Percentiles rank a stretch among this genome's conserved stretches.
phyloP scores from a whole-genome alignment of 148 eudicot genomes.

The Bassia scoparia region DNA sequence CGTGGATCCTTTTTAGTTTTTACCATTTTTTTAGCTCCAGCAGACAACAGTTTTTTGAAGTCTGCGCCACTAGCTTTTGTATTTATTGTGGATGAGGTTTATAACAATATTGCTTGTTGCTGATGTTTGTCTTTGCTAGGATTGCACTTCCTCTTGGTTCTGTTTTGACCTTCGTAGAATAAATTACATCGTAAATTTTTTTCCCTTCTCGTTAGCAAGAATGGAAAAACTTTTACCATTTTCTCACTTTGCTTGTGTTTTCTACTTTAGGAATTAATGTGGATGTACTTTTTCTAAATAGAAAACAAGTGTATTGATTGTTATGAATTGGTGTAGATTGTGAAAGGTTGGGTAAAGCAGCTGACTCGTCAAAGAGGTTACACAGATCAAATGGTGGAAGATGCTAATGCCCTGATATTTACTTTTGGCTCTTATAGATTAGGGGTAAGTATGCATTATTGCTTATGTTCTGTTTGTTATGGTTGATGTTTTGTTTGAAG shows the following conservation, averaged over 20 bases:
- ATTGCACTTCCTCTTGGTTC: background rate
- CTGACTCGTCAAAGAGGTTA: constrained; percentile 77
- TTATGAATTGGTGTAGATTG: constrained; percentile 44
- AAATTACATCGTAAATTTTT: background rate
- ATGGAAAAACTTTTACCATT: background rate
- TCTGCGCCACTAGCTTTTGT: too few relatives aligned
- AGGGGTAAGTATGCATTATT: constrained; percentile 50
- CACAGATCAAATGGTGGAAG: constrained; percentile 83
- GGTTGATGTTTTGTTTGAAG: background rate
- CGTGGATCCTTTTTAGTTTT: background rate
- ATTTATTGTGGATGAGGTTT: background rate
- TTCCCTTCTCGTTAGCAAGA: background rate
- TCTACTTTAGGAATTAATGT: background rate
- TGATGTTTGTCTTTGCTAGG: background rate
- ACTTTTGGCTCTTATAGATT: constrained; percentile 90
- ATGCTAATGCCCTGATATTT: constrained; percentile 76
- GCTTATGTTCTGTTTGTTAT: background rate
- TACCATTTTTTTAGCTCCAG: background rate
- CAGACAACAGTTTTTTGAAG: background rate
- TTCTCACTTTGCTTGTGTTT: background rate
- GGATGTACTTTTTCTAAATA: background rate
- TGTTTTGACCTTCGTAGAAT: background rate
- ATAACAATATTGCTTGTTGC: background rate
- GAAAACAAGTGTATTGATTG: constrained; percentile 1
- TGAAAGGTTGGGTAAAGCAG: constrained; percentile 81